These are phyloP conservation scores for Vitis hybrid DNA, from an alignment of 177 flowering plant species.

Conservation along the genomic window DNA sequence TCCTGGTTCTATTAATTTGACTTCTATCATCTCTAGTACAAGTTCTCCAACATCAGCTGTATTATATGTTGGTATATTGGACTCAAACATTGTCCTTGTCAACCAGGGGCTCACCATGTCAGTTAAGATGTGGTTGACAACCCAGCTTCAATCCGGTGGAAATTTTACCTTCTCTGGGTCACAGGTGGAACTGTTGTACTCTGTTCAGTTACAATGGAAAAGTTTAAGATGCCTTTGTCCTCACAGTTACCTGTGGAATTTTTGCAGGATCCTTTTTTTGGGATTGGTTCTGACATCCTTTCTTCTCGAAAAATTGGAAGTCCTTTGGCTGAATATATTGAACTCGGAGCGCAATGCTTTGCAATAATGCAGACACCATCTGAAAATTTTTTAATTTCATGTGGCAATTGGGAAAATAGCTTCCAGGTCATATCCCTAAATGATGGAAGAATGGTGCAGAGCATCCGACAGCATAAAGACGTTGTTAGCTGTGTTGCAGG, in stretches of 20 bases:
- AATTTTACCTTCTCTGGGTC: slow-evolving; percentile 91
- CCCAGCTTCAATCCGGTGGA: slow-evolving; percentile 94
- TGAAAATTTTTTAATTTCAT: slow-evolving; percentile 80
- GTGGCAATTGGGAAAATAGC: slow-evolving; percentile 98
- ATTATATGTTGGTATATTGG: slow-evolving; percentile 60
- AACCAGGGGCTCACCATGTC: slow-evolving; percentile 80
- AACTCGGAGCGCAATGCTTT: slow-evolving; percentile 87
- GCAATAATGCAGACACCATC: slow-evolving; percentile 72
- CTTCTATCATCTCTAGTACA: slow-evolving; percentile 60
- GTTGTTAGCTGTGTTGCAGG: slow-evolving; percentile 97
- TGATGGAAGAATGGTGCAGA: slow-evolving; percentile 93
- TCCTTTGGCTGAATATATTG: slow-evolving; percentile 77
- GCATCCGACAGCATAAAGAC: slow-evolving; percentile 91
- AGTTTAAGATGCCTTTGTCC: not conserved
- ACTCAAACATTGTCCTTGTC: slow-evolving; percentile 72
- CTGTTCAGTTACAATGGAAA: not conserved
- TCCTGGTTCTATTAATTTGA: slow-evolving; percentile 86
- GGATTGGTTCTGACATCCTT: slow-evolving; percentile 89
- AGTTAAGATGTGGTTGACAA: slow-evolving; percentile 96
- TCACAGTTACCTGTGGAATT: slow-evolving; percentile 7
- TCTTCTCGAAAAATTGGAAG: slow-evolving; percentile 84
- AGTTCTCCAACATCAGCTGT: slow-evolving; percentile 57
- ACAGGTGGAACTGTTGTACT: slow-evolving; percentile 51
- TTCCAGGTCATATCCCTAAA: slow-evolving; percentile 80
- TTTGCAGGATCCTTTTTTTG: slow-evolving; percentile 92